Conservation (phyloP, 257 asterid species). For the Eucommia ulmoides region DNA sequence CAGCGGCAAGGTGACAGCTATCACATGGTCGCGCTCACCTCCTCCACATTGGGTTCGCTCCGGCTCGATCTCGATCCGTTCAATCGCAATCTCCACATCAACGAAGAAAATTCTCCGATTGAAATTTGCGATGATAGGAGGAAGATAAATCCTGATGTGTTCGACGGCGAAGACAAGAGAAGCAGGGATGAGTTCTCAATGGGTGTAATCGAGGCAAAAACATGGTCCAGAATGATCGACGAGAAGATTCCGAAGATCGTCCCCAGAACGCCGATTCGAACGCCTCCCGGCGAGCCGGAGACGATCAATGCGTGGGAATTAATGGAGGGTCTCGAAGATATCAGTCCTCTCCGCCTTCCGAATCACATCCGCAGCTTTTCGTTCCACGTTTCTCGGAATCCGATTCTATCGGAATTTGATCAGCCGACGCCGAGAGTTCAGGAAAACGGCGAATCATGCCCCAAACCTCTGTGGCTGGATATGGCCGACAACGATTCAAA, state of each 20-base stretch:
- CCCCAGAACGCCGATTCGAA: constrained; percentile 50
- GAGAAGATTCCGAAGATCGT: constrained; percentile 51
- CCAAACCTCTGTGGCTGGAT: constrained; percentile 35
- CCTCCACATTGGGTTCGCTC: constrained; percentile 75
- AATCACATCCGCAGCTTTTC: constrained; percentile 66
- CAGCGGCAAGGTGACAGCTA: constrained; percentile 30
- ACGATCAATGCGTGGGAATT: constrained; percentile 78
- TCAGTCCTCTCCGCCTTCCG: constrained; percentile 32
- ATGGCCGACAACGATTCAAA: constrained; percentile 27
- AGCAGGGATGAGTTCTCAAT: constrained; percentile 45
- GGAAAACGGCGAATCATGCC: constrained; percentile 12
- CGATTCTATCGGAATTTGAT: constrained; percentile 18
- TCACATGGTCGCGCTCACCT: constrained; percentile 68
- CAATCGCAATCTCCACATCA: constrained; percentile 9
- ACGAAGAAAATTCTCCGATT: constrained; percentile 13
- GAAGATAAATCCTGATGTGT: background rate
- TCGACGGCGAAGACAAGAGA: constrained; percentile 6
- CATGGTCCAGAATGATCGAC: constrained; percentile 72
- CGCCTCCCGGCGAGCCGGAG: constrained; percentile 91
- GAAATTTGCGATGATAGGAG: constrained; percentile 1
- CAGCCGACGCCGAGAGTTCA: constrained; percentile 37
- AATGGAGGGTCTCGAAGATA: constrained; percentile 84
- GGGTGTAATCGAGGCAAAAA: constrained; percentile 76
- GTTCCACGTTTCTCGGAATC: constrained; percentile 23
- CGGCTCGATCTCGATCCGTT: constrained; percentile 73